Conservation (phyloP, 305 asterid species). For the Fraxinus dipetala region DNA sequence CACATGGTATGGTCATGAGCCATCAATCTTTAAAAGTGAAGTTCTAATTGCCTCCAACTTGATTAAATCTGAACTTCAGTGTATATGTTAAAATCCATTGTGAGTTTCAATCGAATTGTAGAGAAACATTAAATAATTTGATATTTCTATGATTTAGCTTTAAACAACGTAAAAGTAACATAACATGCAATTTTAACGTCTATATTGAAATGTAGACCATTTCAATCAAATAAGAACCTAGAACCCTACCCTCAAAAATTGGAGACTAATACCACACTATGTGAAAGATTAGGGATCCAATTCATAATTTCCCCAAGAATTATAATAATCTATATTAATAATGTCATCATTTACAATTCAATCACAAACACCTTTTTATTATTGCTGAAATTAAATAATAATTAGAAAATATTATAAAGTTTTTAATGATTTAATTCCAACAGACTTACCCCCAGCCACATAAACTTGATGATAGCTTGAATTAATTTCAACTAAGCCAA, state of each 20-base stretch:
- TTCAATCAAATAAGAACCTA: not conserved
- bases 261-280: not conserved
- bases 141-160: not conserved
- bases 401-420: not conserved
- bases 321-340: not conserved
- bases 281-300: not conserved
- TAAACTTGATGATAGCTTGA: constrained; percentile 31
- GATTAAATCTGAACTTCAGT: no score
- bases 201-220: not conserved
- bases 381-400: not conserved
- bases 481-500: constrained; percentile 36
- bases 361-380: not conserved
- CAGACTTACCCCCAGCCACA: constrained; percentile 51
- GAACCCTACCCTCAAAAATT: not conserved
- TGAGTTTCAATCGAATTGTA: no score
- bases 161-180: no score
- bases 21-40: not conserved
- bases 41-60: not conserved
- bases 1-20: not conserved
- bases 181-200: not conserved
- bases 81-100: no score
- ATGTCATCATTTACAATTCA: not conserved
- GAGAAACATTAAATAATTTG: not conserved
- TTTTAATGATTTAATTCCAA: not conserved
- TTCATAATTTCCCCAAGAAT: not conserved